Conservation (phyloP, 1,284 basidiomycete genomes). For the Cystobasidium sp. region DNA sequence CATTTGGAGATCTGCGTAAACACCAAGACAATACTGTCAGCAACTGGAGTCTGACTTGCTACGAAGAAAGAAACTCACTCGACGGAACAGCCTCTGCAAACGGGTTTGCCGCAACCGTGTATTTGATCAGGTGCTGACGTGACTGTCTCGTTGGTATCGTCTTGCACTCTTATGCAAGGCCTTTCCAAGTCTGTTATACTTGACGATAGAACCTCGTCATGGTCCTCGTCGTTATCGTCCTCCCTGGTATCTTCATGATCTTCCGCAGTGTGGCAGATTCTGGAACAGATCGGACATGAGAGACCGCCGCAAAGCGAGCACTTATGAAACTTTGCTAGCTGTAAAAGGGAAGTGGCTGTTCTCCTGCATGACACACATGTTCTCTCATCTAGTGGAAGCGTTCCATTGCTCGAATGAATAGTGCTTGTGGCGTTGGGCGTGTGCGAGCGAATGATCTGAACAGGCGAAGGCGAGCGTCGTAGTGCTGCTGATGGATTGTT, state of each 20-base stretch:
- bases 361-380: constrained; percentile 16
- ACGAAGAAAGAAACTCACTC: background rate
- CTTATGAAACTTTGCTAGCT: constrained; percentile 16
- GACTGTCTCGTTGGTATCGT: background rate
- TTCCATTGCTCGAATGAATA: background rate
- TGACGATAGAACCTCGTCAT: background rate
- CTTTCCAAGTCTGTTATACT: background rate
- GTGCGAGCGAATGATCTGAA: constrained; percentile 2
- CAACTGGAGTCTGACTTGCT: background rate
- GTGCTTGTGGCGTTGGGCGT: constrained; percentile 7
- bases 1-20: constrained; percentile 1
- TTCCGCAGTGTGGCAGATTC: background rate
- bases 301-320: constrained; percentile 14
- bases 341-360: constrained; percentile 11
- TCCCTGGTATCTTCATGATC: background rate
- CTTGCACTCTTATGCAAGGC: background rate
- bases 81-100: constrained; percentile 17
- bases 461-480: constrained; percentile 18
- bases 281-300: constrained; percentile 13
- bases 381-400: background rate
- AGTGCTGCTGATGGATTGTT: background rate
- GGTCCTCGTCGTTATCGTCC: background rate
- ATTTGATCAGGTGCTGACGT: background rate
- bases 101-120: background rate
- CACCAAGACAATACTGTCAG: background rate